A percentile compares a stretch with the other conserved stretches of the same genome.
Conservation (phyloP, 163 green algal genomes). For the Coccomyxa subellipsoidea region DNA sequence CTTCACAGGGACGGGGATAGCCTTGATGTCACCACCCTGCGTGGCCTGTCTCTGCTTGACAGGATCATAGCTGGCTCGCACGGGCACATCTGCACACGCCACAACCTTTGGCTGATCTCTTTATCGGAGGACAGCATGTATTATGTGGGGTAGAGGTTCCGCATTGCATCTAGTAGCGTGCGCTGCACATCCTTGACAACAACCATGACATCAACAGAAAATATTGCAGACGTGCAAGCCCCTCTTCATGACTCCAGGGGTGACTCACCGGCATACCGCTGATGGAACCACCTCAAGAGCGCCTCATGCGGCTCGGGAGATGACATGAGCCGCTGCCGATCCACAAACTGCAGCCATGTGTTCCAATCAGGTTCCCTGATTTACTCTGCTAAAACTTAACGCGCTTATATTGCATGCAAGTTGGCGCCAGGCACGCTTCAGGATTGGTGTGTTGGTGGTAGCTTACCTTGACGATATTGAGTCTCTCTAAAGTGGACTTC, state of each 20-base stretch:
- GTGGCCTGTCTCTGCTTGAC: background rate
- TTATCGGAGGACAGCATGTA: too few species aligned
- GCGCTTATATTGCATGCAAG: too few species aligned
- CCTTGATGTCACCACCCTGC: background rate
- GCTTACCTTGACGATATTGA: constrained; percentile 6
- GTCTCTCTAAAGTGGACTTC: background rate
- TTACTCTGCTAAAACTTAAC: too few species aligned
- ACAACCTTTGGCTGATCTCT: background rate
- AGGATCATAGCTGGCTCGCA: background rate
- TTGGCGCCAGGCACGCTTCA: too few species aligned
- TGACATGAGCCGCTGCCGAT: background rate
- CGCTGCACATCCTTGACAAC: too few species aligned
- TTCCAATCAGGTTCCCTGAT: too few species aligned
- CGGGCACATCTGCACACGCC: background rate
- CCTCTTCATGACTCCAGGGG: too few species aligned
- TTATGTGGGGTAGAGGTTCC: too few species aligned
- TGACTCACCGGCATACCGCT: background rate
- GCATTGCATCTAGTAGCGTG: too few species aligned
- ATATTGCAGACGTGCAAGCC: too few species aligned
- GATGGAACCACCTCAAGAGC: background rate
- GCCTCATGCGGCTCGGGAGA: background rate
- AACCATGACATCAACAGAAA: too few species aligned
- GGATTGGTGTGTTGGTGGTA: too few species aligned
- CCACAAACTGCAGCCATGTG: background rate
- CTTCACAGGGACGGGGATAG: background rate